phyloP scores from a whole-genome alignment of 257 asterid genomes.

The Primulina eburnea region DNA sequence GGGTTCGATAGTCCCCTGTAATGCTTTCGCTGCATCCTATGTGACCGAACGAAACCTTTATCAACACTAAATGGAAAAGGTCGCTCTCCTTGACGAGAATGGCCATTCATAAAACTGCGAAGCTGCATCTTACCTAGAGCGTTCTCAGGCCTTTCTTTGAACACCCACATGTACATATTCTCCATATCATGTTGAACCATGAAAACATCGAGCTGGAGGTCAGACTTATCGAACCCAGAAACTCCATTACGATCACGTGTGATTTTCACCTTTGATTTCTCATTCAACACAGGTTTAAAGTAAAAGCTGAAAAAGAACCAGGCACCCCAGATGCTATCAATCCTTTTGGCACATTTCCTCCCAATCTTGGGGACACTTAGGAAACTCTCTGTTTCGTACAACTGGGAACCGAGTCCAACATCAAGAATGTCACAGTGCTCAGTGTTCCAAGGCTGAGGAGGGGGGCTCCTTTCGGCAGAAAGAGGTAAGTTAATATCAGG shows the following conservation, averaged over 20 bases:
- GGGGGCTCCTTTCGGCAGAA: conserved; percentile 73
- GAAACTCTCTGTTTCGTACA: conserved; percentile 60
- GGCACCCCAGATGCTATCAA: conserved; percentile 94
- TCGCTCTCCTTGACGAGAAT: conserved; percentile 89
- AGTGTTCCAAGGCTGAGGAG: conserved; percentile 64
- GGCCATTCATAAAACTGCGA: conserved; percentile 92
- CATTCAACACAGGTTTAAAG: conserved; percentile 79
- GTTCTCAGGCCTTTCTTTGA: conserved; percentile 84
- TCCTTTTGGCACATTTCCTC: conserved; percentile 69
- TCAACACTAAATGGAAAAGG: conserved; percentile 88
- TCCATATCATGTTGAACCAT: conserved; percentile 99
- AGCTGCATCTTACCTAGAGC: conserved; percentile 97
- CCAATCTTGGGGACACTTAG: conserved; percentile 57
- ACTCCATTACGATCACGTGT: conserved; percentile 70
- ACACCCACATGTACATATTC: conserved; percentile 98
- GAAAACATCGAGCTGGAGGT: conserved; percentile 75
- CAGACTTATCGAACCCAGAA: conserved; percentile 79
- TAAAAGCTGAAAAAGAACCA: conserved; percentile 96
- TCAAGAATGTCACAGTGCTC: conserved; percentile 79
- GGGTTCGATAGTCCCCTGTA: conserved; percentile 93
- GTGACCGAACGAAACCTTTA: conserved; percentile 85
- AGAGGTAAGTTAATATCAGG: conserved; percentile 89
- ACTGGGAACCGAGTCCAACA: conserved; percentile 72
- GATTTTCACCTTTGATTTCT: conserved; percentile 75
- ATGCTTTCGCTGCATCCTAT: conserved; percentile 91